These are phyloP conservation scores for Persicaria tinctoria DNA, from an alignment of 148 eudicot genomes.

Conservation along the genomic window DNA sequence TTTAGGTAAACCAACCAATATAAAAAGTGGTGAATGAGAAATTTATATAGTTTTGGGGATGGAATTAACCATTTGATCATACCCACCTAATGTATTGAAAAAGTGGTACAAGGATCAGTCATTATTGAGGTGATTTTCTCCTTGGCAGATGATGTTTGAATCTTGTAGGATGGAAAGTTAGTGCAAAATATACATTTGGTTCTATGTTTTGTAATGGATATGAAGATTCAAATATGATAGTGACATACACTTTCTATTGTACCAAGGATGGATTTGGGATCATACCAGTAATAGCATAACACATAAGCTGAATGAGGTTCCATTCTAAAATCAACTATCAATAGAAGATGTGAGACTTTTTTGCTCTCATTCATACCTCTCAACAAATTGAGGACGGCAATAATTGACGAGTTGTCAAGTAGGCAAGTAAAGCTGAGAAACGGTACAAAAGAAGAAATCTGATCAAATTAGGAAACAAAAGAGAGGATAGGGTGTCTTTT, in stretches of 20 bases:
- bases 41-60: neutral
- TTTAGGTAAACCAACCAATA: neutral
- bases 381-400: neutral
- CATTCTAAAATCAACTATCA: no score
- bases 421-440: neutral
- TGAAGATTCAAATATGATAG: neutral
- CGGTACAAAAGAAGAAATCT: neutral
- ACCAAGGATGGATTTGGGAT: no score
- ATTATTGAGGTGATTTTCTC: slow-evolving; percentile 2
- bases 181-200: neutral
- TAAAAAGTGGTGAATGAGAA: slow-evolving; percentile 1
- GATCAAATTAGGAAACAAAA: neutral
- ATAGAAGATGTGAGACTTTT: no score
- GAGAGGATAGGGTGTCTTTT: neutral
- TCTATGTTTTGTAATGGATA: neutral
- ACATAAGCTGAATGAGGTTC: no score
- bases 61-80: neutral
- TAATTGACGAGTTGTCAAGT: neutral
- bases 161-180: neutral
- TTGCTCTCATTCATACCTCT: no score
- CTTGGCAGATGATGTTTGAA: slow-evolving; percentile 7
- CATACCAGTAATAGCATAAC: no score
- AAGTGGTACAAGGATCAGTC: neutral
- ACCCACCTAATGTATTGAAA: slow-evolving; percentile 3
- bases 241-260: no score